Percentiles rank a stretch among this genome's conserved stretches.
phyloP scores from a whole-genome alignment of 2,329 filamentous ascomycete species.

The Fusarium pseudonygamai region DNA sequence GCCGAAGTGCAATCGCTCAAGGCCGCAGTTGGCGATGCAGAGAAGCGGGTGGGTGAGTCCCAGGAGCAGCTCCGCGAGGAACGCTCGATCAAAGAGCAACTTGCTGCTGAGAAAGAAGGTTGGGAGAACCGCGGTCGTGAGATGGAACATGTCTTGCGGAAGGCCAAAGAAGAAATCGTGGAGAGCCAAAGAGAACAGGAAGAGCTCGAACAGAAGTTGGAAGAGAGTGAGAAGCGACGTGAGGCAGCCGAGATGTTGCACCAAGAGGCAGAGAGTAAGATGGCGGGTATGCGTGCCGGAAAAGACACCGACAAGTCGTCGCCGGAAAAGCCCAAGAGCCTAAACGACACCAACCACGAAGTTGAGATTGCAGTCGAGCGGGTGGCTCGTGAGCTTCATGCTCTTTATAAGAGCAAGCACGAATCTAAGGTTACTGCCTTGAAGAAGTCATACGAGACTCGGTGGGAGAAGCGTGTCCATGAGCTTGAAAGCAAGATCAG shows the following conservation, averaged over 20 bases:
- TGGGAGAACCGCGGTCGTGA: slow-evolving; percentile 89
- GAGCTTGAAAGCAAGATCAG: slow-evolving; percentile 79
- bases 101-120: slow-evolving; percentile 77
- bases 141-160: slow-evolving; percentile 82
- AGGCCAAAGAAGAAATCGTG: slow-evolving; percentile 83
- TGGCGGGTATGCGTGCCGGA: slow-evolving; percentile 76
- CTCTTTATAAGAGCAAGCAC: slow-evolving; percentile 96
- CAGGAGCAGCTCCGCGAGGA: slow-evolving; percentile 86
- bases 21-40: slow-evolving; percentile 86
- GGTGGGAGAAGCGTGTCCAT: slow-evolving; percentile 88
- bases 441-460: slow-evolving; percentile 83
- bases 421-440: slow-evolving; percentile 94
- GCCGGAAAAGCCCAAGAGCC: slow-evolving; percentile 51
- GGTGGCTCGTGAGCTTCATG: slow-evolving; percentile 91
- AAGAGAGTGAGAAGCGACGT: slow-evolving; percentile 78
- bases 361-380: slow-evolving; percentile 89
- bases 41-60: slow-evolving; percentile 88
- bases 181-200: slow-evolving; percentile 83
- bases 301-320: slow-evolving; percentile 55
- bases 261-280: slow-evolving; percentile 78
- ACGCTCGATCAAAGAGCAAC: slow-evolving; percentile 72
- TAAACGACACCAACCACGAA: slow-evolving; percentile 60
- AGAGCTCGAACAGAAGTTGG: slow-evolving; percentile 76
- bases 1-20: slow-evolving; percentile 90
- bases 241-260: slow-evolving; percentile 80